phyloP scores from a whole-genome alignment of 768 basidiomycete genomes.

The Suillus tomentosus region DNA sequence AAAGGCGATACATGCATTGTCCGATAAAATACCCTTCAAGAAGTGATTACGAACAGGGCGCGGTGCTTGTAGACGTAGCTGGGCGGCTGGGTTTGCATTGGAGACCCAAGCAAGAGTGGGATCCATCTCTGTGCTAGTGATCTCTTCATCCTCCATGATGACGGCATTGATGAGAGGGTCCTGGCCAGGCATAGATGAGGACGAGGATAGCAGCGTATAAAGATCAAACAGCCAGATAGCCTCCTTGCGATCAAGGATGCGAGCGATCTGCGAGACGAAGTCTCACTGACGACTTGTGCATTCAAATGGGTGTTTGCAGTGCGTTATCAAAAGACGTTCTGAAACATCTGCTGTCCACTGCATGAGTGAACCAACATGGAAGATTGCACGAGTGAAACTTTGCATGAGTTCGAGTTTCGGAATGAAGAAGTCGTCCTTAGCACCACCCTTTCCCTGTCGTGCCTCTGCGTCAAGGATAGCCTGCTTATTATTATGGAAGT shows the following conservation, averaged over 20 bases:
- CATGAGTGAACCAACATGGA: conserved; percentile 22
- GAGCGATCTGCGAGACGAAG: conserved; percentile 26
- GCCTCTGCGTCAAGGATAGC: conserved; percentile 3
- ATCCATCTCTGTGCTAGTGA: neutral
- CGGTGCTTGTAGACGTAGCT: neutral
- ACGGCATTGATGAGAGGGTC: neutral
- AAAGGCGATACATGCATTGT: neutral
- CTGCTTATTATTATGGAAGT: conserved; percentile 7
- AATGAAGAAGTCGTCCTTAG: conserved; percentile 26
- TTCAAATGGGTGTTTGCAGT: conserved; percentile 28
- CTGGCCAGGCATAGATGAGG: neutral
- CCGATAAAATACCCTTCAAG: neutral
- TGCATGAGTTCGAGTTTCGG: conserved; percentile 21
- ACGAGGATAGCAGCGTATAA: conserved; percentile 1
- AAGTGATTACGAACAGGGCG: neutral
- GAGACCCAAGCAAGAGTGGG: neutral
- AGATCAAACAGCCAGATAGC: conserved; percentile 11
- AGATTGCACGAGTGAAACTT: conserved; percentile 17
- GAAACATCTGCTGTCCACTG: conserved; percentile 32
- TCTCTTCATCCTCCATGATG: neutral
- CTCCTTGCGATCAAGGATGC: conserved; percentile 16
- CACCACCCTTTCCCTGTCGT: conserved; percentile 16
- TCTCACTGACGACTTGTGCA: conserved; percentile 26
- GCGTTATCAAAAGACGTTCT: conserved; percentile 30
- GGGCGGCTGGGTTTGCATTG: neutral